Base-by-base conservation (phyloP, 305 asterid genomes). In the Rubia tinctorum region DNA sequence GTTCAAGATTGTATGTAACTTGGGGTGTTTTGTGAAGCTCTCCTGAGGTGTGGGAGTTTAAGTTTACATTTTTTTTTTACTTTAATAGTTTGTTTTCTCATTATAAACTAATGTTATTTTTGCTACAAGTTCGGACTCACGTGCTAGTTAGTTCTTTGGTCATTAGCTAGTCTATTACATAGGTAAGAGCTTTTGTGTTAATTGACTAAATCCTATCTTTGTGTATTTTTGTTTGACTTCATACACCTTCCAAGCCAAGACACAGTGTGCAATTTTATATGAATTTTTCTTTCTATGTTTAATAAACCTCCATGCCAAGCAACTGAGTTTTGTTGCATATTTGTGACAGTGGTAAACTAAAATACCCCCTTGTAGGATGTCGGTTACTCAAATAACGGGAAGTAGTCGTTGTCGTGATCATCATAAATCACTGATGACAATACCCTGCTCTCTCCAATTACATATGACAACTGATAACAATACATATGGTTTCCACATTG, bases 1-100 rank as follows among this genome's bases (percentile, higher is more conserved):
- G 91, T 78, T 94, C 99, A 56, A 80, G 98, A 55, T 39, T 94
- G 69, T 90, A 94, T 82, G 86, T 94, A 37, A 82, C 87, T 4
- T 94, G 99, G 99, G 99, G 97, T 0, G 86, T 91, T 72, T 86
- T 94, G 8, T 83, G 84, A 86, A 86, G 95, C 77, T 91, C 91
- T 82, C 98, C 99, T 47, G 91, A 95, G 86, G 88, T 79, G 66
- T 71, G 76, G 74, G 17, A 23, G 67, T 55, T 53, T 14, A 39
- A 4, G 6, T 7, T 10, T 17, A 42, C 43, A 49, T 14, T 43
- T 23, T 55, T 11, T 59, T 39, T 66, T 20, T 0, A 25, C 71
- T 66, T 59, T 59, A 69, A 45, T 71, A 13, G 30, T 39, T 51
- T 56, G 18, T 7, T 71, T 17, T 71, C 66, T 13, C 61, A 70